Evolutionary conservation across 805 yeast species (phyloP), one percentile per base, ranked within the genome.

Genomic region (Isabelozyma rhagii): DNA sequence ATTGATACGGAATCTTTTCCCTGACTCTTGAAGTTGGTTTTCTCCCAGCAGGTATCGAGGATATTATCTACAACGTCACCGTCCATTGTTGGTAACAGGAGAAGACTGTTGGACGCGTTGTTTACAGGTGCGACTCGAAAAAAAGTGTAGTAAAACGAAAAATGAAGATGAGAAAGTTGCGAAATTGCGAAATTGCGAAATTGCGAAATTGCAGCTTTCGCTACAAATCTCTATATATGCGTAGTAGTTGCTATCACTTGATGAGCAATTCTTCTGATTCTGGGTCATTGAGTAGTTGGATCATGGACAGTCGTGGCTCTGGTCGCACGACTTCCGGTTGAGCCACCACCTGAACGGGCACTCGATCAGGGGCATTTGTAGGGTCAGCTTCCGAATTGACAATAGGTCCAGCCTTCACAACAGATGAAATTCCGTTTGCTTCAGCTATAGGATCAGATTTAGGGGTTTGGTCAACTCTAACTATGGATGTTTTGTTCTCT

Each of bases 1-100:
- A 63, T 56, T 43, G 60, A 59, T 15, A 68, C 63, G 47, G 48
- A 58, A 2, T 57, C 61, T 29, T 53, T 56, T 28, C 45, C 38
- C 8, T 31, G 28, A 14, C 46, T 36, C 15, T 50, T 42, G 14
- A 36, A 43, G 13, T 47, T 43, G 11, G 50, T 49, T n/a, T 52
- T 45, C 4, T 47, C 43, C 68, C 69, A 66, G 47, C 64, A 55
- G 14, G 42, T 47, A 21, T 54, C 54, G 5, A 65, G 47, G 29
- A 64, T 52, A n/a, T 55, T 58, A 36, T 62, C 62, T 13, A 57
- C 47, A 15, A 50, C 36, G 10, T 1, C 36, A 4, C n/a, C 8
- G n/a, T 31, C 25, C 41, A 39, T 39, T 39, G 14, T 39, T 39
- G 11, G 11, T 17, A 18, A n/a, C 25, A 9, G 7, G 41, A 39